phyloP scores from a whole-genome alignment of 805 yeast species.

The Ogataea methanolica region DNA sequence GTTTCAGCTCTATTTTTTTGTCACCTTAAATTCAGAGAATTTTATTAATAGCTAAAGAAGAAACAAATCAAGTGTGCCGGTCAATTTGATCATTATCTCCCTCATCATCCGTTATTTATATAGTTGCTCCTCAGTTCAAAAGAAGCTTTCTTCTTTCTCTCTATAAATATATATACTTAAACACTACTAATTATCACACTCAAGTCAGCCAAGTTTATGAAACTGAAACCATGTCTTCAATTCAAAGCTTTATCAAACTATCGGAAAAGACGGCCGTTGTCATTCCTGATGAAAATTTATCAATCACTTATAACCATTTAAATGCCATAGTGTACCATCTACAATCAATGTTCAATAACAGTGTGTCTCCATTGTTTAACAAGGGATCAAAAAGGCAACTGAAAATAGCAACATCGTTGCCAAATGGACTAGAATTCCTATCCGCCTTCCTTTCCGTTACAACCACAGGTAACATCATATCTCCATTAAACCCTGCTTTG shows the following conservation, averaged over 20 bases:
- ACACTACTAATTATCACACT: neutral
- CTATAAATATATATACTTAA: neutral
- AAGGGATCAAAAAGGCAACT: conserved; percentile 31
- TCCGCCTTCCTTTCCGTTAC: conserved; percentile 54
- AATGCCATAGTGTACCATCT: conserved; percentile 42
- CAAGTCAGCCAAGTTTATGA: neutral
- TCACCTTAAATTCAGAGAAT: too few relatives aligned
- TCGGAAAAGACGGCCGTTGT: conserved; percentile 39
- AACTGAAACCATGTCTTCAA: conserved; percentile 3
- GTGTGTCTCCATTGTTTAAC: conserved; percentile 37
- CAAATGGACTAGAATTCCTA: conserved; percentile 57
- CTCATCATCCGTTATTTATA: too few relatives aligned
- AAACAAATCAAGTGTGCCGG: too few relatives aligned
- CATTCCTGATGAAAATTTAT: conserved; percentile 41
- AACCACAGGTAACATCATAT: conserved; percentile 53
- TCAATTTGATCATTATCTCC: too few relatives aligned
- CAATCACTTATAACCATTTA: conserved; percentile 41
- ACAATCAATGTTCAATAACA: conserved; percentile 41
- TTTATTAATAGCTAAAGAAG: too few relatives aligned
- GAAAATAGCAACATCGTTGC: conserved; percentile 55
- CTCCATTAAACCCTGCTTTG: conserved; percentile 65
- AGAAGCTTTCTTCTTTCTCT: too few relatives aligned
- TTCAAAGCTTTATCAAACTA: conserved; percentile 16
- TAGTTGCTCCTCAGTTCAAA: too few relatives aligned
- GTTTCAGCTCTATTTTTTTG: too few relatives aligned